Conservation (phyloP, 1,284 basidiomycete species). For the Porodaedalea pini region DNA sequence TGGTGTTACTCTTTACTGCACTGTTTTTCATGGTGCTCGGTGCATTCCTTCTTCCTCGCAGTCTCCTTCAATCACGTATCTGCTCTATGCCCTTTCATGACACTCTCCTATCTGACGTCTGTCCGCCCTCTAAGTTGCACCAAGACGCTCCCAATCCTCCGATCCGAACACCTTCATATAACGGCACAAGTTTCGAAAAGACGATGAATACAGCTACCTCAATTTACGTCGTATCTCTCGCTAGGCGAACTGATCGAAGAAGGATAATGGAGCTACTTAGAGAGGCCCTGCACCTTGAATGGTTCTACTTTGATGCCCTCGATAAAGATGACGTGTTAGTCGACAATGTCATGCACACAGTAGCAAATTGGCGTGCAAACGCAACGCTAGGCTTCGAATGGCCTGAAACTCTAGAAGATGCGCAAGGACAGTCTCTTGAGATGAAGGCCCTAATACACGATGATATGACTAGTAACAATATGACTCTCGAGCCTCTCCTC, state of each 20-base stretch:
- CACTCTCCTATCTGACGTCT: not conserved
- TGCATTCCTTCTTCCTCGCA: not conserved
- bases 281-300: constrained; percentile 41
- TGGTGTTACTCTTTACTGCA: not conserved
- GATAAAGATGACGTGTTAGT: constrained; percentile 38
- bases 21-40: not conserved
- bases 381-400: constrained; percentile 12
- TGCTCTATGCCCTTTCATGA: not conserved
- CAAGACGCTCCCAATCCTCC: too few relatives aligned
- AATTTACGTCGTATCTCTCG: constrained; percentile 60
- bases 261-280: constrained; percentile 53
- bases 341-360: constrained; percentile 38
- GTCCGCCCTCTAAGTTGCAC: not conserved
- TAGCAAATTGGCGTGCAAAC: constrained; percentile 34
- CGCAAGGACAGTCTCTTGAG: too few relatives aligned
- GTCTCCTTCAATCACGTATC: not conserved
- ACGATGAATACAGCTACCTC: constrained; percentile 34
- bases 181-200: not conserved
- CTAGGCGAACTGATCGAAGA: constrained; percentile 47
- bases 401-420: constrained; percentile 13
- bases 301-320: constrained; percentile 51
- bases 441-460: not conserved
- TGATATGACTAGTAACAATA: too few relatives aligned
- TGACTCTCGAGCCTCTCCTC: too few relatives aligned
- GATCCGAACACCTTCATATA: too few relatives aligned